Evolutionary conservation across 2,329 filamentous ascomycete species (phyloP).

Genomic region (Dactylellina cionopaga): DNA sequence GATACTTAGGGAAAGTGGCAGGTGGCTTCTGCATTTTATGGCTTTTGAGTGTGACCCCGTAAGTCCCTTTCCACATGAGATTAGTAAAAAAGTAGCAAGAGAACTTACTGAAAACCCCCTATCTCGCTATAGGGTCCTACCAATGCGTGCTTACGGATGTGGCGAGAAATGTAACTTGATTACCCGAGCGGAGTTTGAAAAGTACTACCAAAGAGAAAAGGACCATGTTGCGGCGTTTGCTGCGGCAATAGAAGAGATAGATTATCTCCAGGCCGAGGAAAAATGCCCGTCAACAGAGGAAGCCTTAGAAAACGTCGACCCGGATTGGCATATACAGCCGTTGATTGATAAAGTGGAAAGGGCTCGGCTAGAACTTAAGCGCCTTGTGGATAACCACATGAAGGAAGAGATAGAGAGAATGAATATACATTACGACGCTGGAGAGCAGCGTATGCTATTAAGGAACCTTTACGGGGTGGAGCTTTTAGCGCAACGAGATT

Average conservation of each 20-base stretch:
- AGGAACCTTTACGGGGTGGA: conserved; percentile 1
- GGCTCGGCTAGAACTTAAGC: neutral
- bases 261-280: conserved; percentile 25
- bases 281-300: conserved; percentile 13
- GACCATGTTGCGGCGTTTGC: neutral
- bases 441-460: neutral
- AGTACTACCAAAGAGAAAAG: neutral
- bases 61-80: too few species aligned
- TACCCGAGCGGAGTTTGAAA: neutral
- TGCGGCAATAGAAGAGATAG: conserved; percentile 19
- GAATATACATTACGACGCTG: neutral
- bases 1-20: too few species aligned
- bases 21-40: too few species aligned
- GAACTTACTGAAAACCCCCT: too few species aligned
- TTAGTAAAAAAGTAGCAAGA: too few species aligned
- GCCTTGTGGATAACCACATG: neutral
- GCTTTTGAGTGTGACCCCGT: too few species aligned
- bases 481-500: neutral
- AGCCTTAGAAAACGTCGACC: conserved; percentile 5
- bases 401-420: neutral
- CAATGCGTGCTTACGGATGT: conserved; percentile 20
- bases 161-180: conserved; percentile 3
- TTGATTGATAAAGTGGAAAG: conserved; percentile 7
- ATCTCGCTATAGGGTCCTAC: neutral
- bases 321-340: conserved; percentile 15